Base-by-base conservation (phyloP, 2,329 filamentous ascomycete genomes). In the Colletotrichum karsti region DNA sequence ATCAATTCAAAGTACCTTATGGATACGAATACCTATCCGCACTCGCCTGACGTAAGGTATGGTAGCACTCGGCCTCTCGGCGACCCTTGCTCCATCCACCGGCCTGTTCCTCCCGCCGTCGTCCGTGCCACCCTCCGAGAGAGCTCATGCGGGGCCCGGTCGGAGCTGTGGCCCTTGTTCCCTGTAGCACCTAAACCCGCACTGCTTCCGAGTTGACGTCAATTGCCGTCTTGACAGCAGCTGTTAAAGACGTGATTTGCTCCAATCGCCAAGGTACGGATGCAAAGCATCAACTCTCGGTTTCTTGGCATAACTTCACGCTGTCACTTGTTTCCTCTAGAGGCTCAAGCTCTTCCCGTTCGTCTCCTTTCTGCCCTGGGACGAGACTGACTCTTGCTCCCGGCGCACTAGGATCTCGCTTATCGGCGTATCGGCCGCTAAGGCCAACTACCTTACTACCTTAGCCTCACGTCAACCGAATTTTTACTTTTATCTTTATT, bases 81-180 rank as follows among this genome's bases (percentile, higher is more conserved):
- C 59, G 59, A 54, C 53, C 53, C 53, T 68, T 57, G 54, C 60
- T 48, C 54, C 51, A 64, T 48, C 54, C 51, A 64, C 53, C 64
- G 30, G 53, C 28, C 54, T 68, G 50, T 54, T 65, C 46, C 55
- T 65, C 28, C 53, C 65, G 65, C 46, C 33, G 53, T 41, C 56
- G 60, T 68, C 65, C 46, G 60, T 68, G 65, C 65, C 10, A 53
- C 50, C 60, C 53, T 60, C 57, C 33, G 60, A 51, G 28, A 33
- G 51, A 68, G 65, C 65, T 68, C 54, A 54, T 68, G 65, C 65
- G 65, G 60, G 65, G 65, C 54, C 46, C 60, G 54, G 22, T n/a
- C 24, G 46, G 33, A 37, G 33, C 54, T 54, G 44, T 44, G 55
- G 62, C 60, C 65, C 65, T 59, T 68, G 61, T 59, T n/a, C 65